Conservation (phyloP, 1,284 basidiomycete species). For the Cutaneotrichosporon cutaneum region DNA sequence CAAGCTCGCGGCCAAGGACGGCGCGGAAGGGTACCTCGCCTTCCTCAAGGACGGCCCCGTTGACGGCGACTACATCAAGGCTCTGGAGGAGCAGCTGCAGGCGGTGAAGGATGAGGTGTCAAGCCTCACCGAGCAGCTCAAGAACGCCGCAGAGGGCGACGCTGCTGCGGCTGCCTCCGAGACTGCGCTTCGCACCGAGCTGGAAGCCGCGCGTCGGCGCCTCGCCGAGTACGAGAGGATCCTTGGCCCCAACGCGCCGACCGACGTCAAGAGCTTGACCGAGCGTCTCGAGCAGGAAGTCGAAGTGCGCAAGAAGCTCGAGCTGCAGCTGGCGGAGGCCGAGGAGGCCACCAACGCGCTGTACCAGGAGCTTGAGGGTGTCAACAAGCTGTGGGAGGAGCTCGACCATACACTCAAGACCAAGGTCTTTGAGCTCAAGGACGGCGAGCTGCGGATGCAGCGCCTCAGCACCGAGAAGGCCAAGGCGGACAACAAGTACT, state of each 20-base stretch:
- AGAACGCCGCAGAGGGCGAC: slow-evolving; percentile 28
- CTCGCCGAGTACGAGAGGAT: slow-evolving; percentile 64
- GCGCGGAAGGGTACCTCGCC: slow-evolving; percentile 68
- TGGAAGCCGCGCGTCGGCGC: slow-evolving; percentile 46
- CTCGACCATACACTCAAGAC: slow-evolving; percentile 77
- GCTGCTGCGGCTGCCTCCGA: slow-evolving; percentile 24
- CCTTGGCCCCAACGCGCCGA: slow-evolving; percentile 58
- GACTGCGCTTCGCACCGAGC: slow-evolving; percentile 28
- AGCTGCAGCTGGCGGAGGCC: slow-evolving; percentile 54
- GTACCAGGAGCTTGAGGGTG: slow-evolving; percentile 79
- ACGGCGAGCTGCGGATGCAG: slow-evolving; percentile 71
- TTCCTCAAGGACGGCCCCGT: slow-evolving; percentile 67
- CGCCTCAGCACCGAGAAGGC: slow-evolving; percentile 73
- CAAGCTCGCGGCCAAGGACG: slow-evolving; percentile 69
- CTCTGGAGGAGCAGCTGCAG: slow-evolving; percentile 63
- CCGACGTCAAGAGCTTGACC: slow-evolving; percentile 59
- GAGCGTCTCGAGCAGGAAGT: slow-evolving; percentile 65
- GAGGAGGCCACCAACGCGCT: slow-evolving; percentile 65
- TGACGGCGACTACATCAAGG: slow-evolving; percentile 63
- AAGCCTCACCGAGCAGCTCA: slow-evolving; percentile 27
- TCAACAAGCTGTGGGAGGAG: slow-evolving; percentile 84
- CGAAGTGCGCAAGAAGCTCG: slow-evolving; percentile 61
- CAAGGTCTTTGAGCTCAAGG: slow-evolving; percentile 77
- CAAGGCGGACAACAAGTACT: slow-evolving; percentile 94
- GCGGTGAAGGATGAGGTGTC: slow-evolving; percentile 31